These are phyloP conservation scores for Chytriomyces sp. DNA, from an alignment of 192 early-diverging fungal species.

Conservation along the genomic window DNA sequence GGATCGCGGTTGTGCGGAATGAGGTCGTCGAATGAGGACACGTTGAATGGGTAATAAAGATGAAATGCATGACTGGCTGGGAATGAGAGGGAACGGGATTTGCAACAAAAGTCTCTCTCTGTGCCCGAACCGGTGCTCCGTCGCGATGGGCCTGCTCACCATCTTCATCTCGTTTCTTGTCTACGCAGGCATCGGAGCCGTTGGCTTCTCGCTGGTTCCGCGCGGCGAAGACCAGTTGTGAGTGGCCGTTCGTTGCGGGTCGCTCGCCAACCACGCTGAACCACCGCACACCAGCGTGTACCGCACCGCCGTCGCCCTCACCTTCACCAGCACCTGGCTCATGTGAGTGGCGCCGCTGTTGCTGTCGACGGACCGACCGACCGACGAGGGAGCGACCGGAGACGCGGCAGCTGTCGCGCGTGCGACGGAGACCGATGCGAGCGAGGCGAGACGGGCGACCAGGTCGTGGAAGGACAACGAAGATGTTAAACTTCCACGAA, in stretches of 20 bases:
- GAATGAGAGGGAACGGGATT: no score
- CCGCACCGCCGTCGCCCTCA: conserved; percentile 12
- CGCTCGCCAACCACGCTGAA: background rate
- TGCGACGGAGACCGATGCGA: background rate
- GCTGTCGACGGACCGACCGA: no score
- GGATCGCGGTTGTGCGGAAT: conserved; percentile 74
- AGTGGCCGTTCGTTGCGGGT: background rate
- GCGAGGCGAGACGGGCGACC: background rate
- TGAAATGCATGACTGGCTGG: no score
- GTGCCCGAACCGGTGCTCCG: no score
- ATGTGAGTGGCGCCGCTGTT: conserved; percentile 17
- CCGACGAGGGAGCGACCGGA: background rate
- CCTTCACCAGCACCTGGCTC: conserved; percentile 14
- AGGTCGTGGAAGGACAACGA: background rate
- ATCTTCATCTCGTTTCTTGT: conserved; percentile 21
- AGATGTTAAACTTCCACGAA: background rate
- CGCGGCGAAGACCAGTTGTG: conserved; percentile 15
- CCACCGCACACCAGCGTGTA: background rate
- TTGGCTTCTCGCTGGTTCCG: background rate
- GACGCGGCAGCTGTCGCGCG: background rate
- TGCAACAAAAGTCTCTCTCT: no score
- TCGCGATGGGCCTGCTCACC: conserved; percentile 6
- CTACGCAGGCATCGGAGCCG: conserved; percentile 15
- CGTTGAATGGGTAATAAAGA: no score
- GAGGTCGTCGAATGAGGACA: no score